A percentile compares a stretch with the other conserved stretches of the same genome.
Conservation (phyloP, 257 asterid genomes). For the Forsythia viridissima region DNA sequence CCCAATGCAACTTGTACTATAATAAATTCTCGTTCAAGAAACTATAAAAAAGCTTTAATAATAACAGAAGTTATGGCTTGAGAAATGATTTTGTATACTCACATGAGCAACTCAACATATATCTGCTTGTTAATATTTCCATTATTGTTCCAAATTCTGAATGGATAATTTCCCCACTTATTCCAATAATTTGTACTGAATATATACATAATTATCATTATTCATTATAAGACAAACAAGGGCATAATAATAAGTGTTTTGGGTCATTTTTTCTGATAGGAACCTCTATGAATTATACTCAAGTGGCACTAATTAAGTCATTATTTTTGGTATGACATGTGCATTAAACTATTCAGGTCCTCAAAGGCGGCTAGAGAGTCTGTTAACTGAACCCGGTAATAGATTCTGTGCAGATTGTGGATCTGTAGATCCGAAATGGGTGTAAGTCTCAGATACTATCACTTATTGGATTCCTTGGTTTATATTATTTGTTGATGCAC, state of each 20-base stretch:
- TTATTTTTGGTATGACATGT: slow-evolving; percentile 2
- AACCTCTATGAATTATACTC: not conserved
- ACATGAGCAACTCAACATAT: not conserved
- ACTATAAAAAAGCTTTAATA: not conserved
- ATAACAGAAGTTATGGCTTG: not conserved
- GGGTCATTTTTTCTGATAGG: not conserved
- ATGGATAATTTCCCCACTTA: not conserved
- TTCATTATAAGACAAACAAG: not conserved
- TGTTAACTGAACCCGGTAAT: slow-evolving; percentile 65
- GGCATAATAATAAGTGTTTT: not conserved
- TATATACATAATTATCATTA: slow-evolving; percentile 7
- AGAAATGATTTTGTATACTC: not conserved
- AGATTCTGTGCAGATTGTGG: slow-evolving; percentile 87
- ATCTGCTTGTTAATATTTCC: not conserved
- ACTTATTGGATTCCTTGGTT: not conserved
- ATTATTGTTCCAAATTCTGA: not conserved
- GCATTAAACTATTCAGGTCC: slow-evolving; percentile 49
- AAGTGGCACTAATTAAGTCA: not conserved
- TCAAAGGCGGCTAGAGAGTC: slow-evolving; percentile 55
- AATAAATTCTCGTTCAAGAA: not conserved
- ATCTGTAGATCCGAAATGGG: slow-evolving; percentile 93
- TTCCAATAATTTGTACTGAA: not conserved
- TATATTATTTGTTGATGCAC: not conserved
- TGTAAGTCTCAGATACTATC: slow-evolving; percentile 49
- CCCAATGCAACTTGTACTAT: not conserved